phyloP scores from a whole-genome alignment of 768 basidiomycete species.

The Mycena crocata region DNA sequence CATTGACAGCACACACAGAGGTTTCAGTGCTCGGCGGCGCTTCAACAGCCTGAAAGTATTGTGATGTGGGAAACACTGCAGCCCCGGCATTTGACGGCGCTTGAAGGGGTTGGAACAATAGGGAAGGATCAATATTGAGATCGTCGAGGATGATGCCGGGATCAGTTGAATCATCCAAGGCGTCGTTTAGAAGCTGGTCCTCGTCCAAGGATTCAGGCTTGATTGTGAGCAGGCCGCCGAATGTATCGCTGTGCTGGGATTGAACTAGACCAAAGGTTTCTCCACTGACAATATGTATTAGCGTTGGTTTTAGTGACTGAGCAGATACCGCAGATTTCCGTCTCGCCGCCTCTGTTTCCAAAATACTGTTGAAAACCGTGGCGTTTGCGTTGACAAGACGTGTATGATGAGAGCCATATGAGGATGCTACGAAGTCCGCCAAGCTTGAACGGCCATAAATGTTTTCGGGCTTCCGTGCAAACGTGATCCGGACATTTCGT shows the following conservation, averaged over 20 bases:
- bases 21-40: too few relatives aligned
- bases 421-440: not conserved
- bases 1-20: too few relatives aligned
- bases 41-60: too few relatives aligned
- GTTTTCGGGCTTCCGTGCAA: not conserved
- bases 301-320: not conserved
- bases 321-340: not conserved
- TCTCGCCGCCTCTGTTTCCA: not conserved
- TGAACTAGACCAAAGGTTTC: not conserved
- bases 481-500: slow-evolving; percentile 6
- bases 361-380: not conserved
- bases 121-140: not conserved
- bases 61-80: too few relatives aligned
- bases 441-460: not conserved
- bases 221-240: slow-evolving; percentile 2
- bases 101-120: not conserved
- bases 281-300: not conserved
- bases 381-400: not conserved
- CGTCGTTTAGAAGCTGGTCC: not conserved
- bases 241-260: slow-evolving; percentile 2
- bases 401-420: slow-evolving; percentile 1
- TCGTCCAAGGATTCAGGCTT: not conserved
- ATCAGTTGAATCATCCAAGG: not conserved
- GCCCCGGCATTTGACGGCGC: too few relatives aligned
- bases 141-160: not conserved